Evolutionary conservation across 371 early-diverging fungal genomes (phyloP), one percentile per base, ranked within the genome.

Genomic region (Catenaria anguillulae): DNA sequence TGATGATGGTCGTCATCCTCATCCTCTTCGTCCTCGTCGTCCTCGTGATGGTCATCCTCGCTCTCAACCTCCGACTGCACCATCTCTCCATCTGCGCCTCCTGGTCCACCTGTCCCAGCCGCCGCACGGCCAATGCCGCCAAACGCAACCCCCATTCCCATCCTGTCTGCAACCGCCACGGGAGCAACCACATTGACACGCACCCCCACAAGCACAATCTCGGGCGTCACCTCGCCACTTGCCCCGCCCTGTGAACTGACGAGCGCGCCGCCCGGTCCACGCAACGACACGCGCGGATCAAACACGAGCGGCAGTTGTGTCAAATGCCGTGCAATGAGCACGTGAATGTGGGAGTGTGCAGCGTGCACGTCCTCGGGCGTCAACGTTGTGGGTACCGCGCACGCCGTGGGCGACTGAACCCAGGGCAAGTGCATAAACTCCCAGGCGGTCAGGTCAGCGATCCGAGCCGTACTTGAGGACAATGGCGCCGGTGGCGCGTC

Each of bases 1-100:
- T 62, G 60, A 35, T 13, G 55, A 62, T 26, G 42, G 21, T 33
- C 37, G 5, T 52, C 60, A 36, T 8, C 56, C 62, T 50, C 29
- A 29, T 50, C 52, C 52, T 12, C 19, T 17, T n/a, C 29, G 24
- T 40, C 50, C 48, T 50, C 19, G 8, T 61, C 50, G 33, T 46
- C 61, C 29, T 60, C 37, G 46, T 31, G 48, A 19, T 55, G 46
- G 43, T 59, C 55, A 3, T 4, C 42, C 1, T n/a, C n/a, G n/a
- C n/a, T n/a, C n/a, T n/a, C n/a, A n/a, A n/a, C n/a, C 52, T 6
- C 24, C 50, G n/a, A n/a, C 34, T 17, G n/a, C 40, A 26, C n/a
- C 21, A 60, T n/a, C 35, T n/a, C 33, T 50, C 8, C 8, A 4
- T 4, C 8, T 37, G 13, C 13, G 8, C 37, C 37, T 4, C 37